Base-by-base conservation (phyloP, 2,329 filamentous ascomycete genomes). In the Chrysosporium keratinophilum region DNA sequence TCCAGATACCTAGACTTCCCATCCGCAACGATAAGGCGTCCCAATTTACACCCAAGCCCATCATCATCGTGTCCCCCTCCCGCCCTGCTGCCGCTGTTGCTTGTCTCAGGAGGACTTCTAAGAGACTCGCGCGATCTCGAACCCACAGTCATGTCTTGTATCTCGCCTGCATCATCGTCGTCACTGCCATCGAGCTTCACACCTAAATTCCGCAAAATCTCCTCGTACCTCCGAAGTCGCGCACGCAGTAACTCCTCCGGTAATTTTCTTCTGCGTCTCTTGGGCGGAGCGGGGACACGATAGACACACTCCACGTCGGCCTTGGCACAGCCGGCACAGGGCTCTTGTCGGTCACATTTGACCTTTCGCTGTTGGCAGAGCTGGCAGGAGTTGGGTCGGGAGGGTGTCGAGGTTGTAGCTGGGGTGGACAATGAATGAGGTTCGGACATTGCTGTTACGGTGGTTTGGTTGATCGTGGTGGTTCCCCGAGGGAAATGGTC, bases 301-400 rank as follows among this genome's bases (percentile, higher is more conserved):
- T 83, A 78, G 37, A 76, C 74, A 64, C 82, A 88, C 59, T 85
- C 78, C 33, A 77, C 77, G 19, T 75, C 70, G 50, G 79, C 76
- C 67, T 79, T 83, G 64, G 81, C 72, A 63, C 85, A 88, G 67
- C 84, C 84, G 61, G 78, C 74, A 64, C 85, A 88, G 14, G 85
- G 85, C 67, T 82, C 82, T 60, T 77, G 80, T 68, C 84, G 84
- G 67, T 88, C 82, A 67, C 85, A 88, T 56, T 82, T 82, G 41
- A 88, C 78, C 66, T 88, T 88, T 57, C 84, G 80, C 65, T 86
- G 84, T 65, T 89, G 85, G 64, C 87, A 91, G 17, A 83, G 75
- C 12, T 87, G 76, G 62, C 87, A 91, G 37, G 78, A 55, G 34
- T 55, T 39, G 34, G 12, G 31, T 20, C 19, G 20, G n/a, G 34